Base-by-base conservation (phyloP, 2,329 filamentous ascomycete species). In the Coleophoma eucalyptorum region DNA sequence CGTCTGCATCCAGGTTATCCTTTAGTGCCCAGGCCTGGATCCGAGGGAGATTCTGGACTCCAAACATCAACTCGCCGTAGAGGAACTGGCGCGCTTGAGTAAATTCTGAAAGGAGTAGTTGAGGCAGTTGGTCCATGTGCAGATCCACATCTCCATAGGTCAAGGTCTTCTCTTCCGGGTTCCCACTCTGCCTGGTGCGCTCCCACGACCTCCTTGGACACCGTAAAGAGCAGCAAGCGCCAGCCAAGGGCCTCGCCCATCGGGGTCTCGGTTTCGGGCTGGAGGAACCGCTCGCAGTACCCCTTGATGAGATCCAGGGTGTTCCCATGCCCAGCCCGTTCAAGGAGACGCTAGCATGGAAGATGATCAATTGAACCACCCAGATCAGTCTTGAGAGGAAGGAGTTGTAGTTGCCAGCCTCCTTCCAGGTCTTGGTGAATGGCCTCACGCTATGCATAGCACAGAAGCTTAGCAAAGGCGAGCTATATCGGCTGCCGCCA, bases 11-110 rank as follows among this genome's bases (percentile, higher is more conserved):
- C 2, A 56, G 37, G 11, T 58, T 19, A n/a, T 56, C 33, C 44
- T 53, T 56, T 21, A 56, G 32, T 19, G 35, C 33, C 43, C 19
- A 58, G 10, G 31, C 46, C 32, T 51, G 15, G 13, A 58, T 53
- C 3, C n/a, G 37, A 8, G 34, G 46, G 5, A 55, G 26, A 32
- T 53, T 16, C 21, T 35, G 18, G 1, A 26, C 43, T 26, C 37
- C 4, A 33, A 54, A 50, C 20, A 56, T 16, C 0, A 56, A 43
- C 45, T 58, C 34, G 13, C 55, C 34, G 45, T 53, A 55, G 1
- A 58, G 35, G 4, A 58, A 35, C 8, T 35, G 33, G 10, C 15
- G 15, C 10, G 33, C 33, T 15, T 8, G 33, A 8, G 8, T 8
- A 15, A 35, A 35, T 35, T 15, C 33, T 15, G 33, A 35, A 15